Evolutionary conservation across 2,329 filamentous ascomycete species (phyloP).

Genomic region (Sordariomycetes sp.): DNA sequence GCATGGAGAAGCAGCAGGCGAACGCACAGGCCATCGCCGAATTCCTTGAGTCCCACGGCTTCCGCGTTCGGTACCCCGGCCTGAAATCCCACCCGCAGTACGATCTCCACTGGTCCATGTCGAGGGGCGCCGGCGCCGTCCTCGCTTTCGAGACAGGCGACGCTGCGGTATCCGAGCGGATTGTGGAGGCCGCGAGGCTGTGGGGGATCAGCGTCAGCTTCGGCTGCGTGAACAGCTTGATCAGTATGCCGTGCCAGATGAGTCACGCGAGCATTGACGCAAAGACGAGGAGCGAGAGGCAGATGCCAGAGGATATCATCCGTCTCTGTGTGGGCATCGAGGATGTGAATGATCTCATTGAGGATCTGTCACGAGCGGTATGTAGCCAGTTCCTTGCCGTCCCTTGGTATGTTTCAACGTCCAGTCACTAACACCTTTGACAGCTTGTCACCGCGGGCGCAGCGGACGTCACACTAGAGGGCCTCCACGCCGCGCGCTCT

Average conservation of each 20-base stretch:
- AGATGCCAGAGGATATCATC: conserved; percentile 95
- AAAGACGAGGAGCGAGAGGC: conserved; percentile 76
- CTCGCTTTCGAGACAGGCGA: conserved; percentile 94
- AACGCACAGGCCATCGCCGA: conserved; percentile 86
- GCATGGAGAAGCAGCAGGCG: conserved; percentile 95
- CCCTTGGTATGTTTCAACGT: not conserved
- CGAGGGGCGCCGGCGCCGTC: conserved; percentile 85
- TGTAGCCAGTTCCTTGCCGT: conserved; percentile 24
- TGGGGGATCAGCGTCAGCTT: conserved; percentile 97
- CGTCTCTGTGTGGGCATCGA: conserved; percentile 93
- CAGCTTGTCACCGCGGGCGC: conserved; percentile 89
- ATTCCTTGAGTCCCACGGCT: conserved; percentile 82
- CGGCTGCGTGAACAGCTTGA: conserved; percentile 94
- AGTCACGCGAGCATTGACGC: conserved; percentile 97
- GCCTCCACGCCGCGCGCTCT: conserved; percentile 38
- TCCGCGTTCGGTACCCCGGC: conserved; percentile 90
- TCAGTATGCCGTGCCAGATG: conserved; percentile 99
- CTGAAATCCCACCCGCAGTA: conserved; percentile 93
- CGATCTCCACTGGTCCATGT: conserved; percentile 90
- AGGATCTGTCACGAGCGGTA: conserved; percentile 84
- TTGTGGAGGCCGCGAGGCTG: conserved; percentile 82
- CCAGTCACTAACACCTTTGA: conserved; percentile 10
- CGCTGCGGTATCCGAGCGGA: conserved; percentile 68
- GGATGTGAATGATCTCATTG: conserved; percentile 80
- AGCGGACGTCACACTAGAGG: conserved; percentile 73